Evolutionary conservation across 2,329 filamentous ascomycete genomes (phyloP).

Genomic region (Monilinia fructigena): DNA sequence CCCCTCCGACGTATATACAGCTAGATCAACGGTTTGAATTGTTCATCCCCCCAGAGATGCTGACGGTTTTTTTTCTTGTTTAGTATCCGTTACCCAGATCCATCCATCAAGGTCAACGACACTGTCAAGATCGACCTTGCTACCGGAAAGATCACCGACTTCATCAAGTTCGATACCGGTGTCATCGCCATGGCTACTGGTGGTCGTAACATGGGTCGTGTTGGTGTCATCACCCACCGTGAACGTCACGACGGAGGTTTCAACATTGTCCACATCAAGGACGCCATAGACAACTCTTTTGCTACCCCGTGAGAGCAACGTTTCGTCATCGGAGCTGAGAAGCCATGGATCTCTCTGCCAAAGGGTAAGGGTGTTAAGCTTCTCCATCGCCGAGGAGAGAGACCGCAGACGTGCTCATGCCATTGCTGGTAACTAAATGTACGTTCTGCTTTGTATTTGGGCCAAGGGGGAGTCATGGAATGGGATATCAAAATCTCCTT

Average conservation of each 20-base stretch:
- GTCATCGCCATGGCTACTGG: conserved; percentile 97
- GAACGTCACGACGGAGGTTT: conserved; percentile 99
- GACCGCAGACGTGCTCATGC: conserved; percentile 81
- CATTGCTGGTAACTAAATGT: conserved; percentile 40
- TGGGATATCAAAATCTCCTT: conserved; percentile 36
- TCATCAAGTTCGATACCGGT: conserved; percentile 98
- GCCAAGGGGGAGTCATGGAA: conserved; percentile 34
- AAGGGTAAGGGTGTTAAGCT: conserved; percentile 99
- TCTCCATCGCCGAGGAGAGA: conserved; percentile 97
- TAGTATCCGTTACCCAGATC: conserved; percentile 99
- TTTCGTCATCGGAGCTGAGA: conserved; percentile 97
- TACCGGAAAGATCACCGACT: conserved; percentile 97
- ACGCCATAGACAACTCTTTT: conserved; percentile 99
- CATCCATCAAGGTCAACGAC: conserved; percentile 99
- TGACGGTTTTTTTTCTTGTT: conserved; percentile 37
- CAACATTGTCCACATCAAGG: conserved; percentile 99
- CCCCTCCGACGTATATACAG: conserved; percentile 36
- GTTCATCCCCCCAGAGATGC: conserved; percentile 35
- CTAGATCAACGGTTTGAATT: conserved; percentile 42
- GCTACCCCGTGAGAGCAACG: conserved; percentile 99
- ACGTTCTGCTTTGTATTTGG: conserved; percentile 33
- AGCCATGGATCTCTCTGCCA: conserved; percentile 98
- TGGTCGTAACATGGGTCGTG: conserved; percentile 99
- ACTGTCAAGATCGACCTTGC: conserved; percentile 98
- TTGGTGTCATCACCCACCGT: conserved; percentile 99